Evolutionary conservation across 2,329 filamentous ascomycete species (phyloP).

Genomic region (Arachnopeziza araneosa): DNA sequence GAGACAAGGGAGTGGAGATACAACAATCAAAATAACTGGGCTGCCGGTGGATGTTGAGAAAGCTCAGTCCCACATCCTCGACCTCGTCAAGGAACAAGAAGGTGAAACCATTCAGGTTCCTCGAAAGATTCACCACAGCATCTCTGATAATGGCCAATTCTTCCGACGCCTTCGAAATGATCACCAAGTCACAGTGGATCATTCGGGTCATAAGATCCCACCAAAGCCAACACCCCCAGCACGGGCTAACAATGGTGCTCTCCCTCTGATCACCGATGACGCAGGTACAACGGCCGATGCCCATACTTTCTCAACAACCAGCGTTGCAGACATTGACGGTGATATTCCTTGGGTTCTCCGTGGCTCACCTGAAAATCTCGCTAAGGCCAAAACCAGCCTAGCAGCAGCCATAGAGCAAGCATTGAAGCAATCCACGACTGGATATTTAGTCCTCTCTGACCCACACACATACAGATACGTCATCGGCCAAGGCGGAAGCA

Average conservation of each 20-base stretch:
- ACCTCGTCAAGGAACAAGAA: constrained; percentile 77
- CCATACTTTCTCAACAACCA: constrained; percentile 80
- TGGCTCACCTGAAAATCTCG: constrained; percentile 70
- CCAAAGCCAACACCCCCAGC: constrained; percentile 53
- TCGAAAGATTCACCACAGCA: constrained; percentile 71
- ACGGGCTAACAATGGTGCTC: constrained; percentile 49
- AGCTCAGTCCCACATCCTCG: constrained; percentile 78
- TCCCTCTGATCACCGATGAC: constrained; percentile 94
- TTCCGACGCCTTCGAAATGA: constrained; percentile 88
- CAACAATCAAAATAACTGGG: constrained; percentile 81
- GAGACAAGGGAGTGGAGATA: constrained; percentile 77
- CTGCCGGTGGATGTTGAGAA: constrained; percentile 72
- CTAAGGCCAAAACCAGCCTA: constrained; percentile 74
- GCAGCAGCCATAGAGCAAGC: constrained; percentile 68
- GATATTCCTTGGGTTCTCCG: constrained; percentile 87
- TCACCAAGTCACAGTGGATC: constrained; percentile 84
- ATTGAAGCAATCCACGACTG: constrained; percentile 63
- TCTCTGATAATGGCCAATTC: constrained; percentile 86
- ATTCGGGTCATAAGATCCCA: constrained; percentile 74
- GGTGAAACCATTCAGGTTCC: constrained; percentile 85
- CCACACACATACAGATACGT: constrained; percentile 85
- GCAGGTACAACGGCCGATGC: constrained; percentile 56
- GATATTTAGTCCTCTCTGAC: constrained; percentile 83
- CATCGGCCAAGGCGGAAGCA: constrained; percentile 81
- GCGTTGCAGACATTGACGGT: constrained; percentile 50